A percentile compares a stretch with the other conserved stretches of the same genome.
phyloP scores from a whole-genome alignment of 1,139 yeast genomes.

The Chernovozyma sophiae-reginae region DNA sequence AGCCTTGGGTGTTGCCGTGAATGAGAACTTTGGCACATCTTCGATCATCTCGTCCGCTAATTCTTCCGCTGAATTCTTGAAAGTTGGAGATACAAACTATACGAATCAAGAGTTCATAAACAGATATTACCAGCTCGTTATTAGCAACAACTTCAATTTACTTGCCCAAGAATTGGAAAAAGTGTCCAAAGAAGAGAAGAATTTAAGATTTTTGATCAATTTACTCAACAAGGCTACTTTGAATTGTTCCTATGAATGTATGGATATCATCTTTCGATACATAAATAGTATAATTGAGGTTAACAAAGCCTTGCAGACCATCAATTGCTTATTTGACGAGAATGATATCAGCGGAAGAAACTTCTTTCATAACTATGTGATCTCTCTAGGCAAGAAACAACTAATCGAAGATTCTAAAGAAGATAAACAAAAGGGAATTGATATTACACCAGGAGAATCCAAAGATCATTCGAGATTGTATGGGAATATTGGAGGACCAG shows the following conservation, averaged over 20 bases:
- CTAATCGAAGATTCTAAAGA: conserved; percentile 16
- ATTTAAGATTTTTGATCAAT: conserved; percentile 45
- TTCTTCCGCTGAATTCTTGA: conserved; percentile 10
- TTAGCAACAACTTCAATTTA: conserved; percentile 40
- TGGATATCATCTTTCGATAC: conserved; percentile 48
- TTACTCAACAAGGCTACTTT: conserved; percentile 64
- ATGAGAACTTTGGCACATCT: neutral
- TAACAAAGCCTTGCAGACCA: conserved; percentile 22
- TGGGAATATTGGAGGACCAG: conserved; percentile 50
- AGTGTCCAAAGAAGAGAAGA: conserved; percentile 14
- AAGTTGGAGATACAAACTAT: conserved; percentile 15
- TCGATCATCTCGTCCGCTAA: neutral
- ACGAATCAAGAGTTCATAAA: conserved; percentile 30
- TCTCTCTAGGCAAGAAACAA: conserved; percentile 63
- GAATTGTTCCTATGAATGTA: conserved; percentile 47
- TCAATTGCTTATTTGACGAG: conserved; percentile 45
- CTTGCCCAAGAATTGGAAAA: conserved; percentile 36
- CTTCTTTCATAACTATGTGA: conserved; percentile 78
- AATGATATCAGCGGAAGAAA: conserved; percentile 79
- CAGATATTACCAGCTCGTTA: conserved; percentile 28
- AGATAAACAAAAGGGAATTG: conserved; percentile 2
- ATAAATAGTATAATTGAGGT: conserved; percentile 20
- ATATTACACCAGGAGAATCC: conserved; percentile 32
- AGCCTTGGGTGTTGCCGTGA: neutral
- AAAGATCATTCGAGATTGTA: conserved; percentile 27